Evolutionary conservation across 208 protist species (phyloP), one percentile per base, ranked within the genome.

Genomic region (Trypanosoma conorhini): DNA sequence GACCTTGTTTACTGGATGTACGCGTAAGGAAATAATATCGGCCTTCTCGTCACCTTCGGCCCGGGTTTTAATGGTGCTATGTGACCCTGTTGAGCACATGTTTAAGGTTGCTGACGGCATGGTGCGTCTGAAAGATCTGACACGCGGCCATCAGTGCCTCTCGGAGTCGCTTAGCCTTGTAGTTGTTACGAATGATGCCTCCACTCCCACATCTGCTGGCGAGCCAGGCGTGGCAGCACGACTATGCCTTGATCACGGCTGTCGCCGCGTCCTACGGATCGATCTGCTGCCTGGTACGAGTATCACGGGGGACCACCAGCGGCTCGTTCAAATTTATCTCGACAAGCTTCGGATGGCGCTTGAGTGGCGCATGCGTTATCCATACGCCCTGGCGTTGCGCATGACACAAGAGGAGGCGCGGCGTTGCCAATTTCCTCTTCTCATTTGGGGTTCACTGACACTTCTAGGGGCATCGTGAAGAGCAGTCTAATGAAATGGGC

Each of bases 371-470:
- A 65, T 91, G 76, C 71, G 62, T 17, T 77, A 77, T 54, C 81
- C 86, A 19, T 96, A 90, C 62, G 88, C 88, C 12, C 61, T 94
- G 26, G 91, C 91, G 40, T 85, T 96, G 38, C 91, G 86, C 55
- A 81, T 81, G 68, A 72, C 88, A 8, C 81, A 93, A 5, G 61
- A 73, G 44, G 77, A 77, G 26, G 82, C 79, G 12, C 67, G 65
- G 44, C 76, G 58, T 56, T 48, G 44, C 15, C 61, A 68, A 19
- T 76, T 86, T 69, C 70, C 80, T n/a, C 62, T 77, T 0, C 71
- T 62, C 19, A 79, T 91, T 59, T 94, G 91, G 86, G 65, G 71
- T 30, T 74, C 87, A 28, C 87, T 96, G 65, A 94, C 91, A 21
- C 62, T 96, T 13, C 51, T 96, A 21, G 91, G 91, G 9, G 75